Percentiles rank a stretch among this genome's conserved stretches.
These are phyloP conservation scores for Wickerhamiella dianesei DNA, from an alignment of 805 yeast species.

Conservation along the genomic window DNA sequence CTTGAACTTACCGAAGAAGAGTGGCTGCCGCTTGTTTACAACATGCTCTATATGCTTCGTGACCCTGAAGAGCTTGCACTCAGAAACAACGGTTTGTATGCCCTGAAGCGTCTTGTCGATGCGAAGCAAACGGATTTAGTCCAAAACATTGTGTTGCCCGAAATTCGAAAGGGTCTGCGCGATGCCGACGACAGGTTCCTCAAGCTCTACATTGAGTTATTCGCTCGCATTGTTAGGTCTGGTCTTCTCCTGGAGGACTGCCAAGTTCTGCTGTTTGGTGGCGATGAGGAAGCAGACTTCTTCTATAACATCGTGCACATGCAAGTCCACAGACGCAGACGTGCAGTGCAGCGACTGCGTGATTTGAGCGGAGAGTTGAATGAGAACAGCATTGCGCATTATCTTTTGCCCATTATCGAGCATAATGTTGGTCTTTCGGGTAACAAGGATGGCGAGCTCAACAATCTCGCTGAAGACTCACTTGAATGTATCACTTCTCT, in stretches of 20 bases:
- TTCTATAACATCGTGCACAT: constrained; percentile 67
- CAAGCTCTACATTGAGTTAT: constrained; percentile 52
- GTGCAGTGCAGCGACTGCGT: constrained; percentile 56
- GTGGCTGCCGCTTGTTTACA: constrained; percentile 70
- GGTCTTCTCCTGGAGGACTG: constrained; percentile 21
- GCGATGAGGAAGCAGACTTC: constrained; percentile 75
- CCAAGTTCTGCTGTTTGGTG: constrained; percentile 38
- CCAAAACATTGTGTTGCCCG: constrained; percentile 47
- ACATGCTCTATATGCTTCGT: constrained; percentile 53
- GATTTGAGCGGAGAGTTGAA: constrained; percentile 28
- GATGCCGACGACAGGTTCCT: constrained; percentile 47
- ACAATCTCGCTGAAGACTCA: constrained; percentile 32
- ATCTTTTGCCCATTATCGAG: constrained; percentile 74
- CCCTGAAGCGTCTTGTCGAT: constrained; percentile 54
- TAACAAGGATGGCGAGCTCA: constrained; percentile 23
- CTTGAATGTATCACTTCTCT: constrained; percentile 47
- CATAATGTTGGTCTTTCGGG: constrained; percentile 47
- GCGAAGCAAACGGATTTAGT: constrained; percentile 25
- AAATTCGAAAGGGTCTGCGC: constrained; percentile 53
- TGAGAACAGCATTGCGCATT: constrained; percentile 54
- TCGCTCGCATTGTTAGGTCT: constrained; percentile 45
- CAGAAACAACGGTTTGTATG: constrained; percentile 59
- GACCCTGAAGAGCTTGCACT: constrained; percentile 71
- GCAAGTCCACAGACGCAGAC: constrained; percentile 72
- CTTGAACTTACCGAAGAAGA: constrained; percentile 34